These are phyloP conservation scores for Fusarium vanettenii DNA, from an alignment of 2,329 filamentous ascomycete genomes.

Conservation along the genomic window DNA sequence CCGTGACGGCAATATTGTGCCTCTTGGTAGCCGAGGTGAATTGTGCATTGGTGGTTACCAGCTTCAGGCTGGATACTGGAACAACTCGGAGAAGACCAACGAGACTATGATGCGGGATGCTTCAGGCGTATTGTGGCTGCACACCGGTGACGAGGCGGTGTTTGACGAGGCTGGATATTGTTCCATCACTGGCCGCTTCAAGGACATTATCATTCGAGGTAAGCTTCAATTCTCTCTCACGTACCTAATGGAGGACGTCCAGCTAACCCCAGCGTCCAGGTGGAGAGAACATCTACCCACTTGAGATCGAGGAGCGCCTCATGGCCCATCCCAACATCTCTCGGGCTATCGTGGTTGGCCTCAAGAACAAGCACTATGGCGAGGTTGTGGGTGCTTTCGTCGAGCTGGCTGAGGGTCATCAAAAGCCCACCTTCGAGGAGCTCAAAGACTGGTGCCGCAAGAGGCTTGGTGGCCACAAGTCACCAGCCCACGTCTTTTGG, in stretches of 20 bases:
- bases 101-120: conserved; percentile 67
- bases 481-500: conserved; percentile 81
- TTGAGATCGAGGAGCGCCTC: conserved; percentile 82
- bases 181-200: conserved; percentile 79
- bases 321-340: conserved; percentile 70
- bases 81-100: conserved; percentile 79
- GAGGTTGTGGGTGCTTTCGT: conserved; percentile 79
- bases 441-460: conserved; percentile 72
- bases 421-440: conserved; percentile 62
- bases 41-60: conserved; percentile 84
- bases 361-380: conserved; percentile 77
- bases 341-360: conserved; percentile 76
- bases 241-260: conserved; percentile 25
- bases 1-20: conserved; percentile 71
- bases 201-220: conserved; percentile 83
- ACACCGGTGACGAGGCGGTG: conserved; percentile 77
- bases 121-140: conserved; percentile 68
- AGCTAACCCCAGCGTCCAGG: conserved; percentile 54
- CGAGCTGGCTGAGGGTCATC: conserved; percentile 49
- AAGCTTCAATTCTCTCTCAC: conserved; percentile 17
- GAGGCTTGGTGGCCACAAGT: conserved; percentile 74
- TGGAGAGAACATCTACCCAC: conserved; percentile 79
- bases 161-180: conserved; percentile 78
- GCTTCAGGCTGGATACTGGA: conserved; percentile 74
- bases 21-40: conserved; percentile 76